A percentile compares a stretch with the other conserved stretches of the same genome.
These are phyloP conservation scores for Phlyctochytrium bullatum DNA, from an alignment of 192 early-diverging fungal genomes.

Conservation along the genomic window DNA sequence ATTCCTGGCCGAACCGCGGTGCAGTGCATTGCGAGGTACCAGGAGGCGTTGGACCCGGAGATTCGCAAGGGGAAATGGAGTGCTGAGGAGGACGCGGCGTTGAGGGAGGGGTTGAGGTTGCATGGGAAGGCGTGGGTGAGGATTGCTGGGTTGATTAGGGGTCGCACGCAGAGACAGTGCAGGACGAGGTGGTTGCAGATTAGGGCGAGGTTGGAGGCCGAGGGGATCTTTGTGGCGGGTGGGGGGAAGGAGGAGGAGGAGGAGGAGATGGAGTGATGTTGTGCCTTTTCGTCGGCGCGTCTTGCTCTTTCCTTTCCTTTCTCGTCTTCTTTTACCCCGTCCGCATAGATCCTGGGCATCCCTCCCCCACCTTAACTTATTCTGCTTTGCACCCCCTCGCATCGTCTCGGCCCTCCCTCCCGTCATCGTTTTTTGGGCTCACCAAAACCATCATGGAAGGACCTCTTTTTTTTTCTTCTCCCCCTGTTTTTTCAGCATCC, in stretches of 20 bases:
- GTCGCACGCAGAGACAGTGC: slow-evolving; percentile 90
- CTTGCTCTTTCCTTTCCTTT: no score
- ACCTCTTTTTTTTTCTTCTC: no score
- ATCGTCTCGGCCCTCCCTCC: no score
- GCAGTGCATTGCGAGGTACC: slow-evolving; percentile 89
- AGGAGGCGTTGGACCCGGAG: slow-evolving; percentile 78
- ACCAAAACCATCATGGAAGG: no score
- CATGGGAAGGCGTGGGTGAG: slow-evolving; percentile 83
- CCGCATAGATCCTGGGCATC: no score
- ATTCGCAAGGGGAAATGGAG: slow-evolving; percentile 44
- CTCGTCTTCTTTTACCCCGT: no score
- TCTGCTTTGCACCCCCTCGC: no score
- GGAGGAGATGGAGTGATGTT: no score
- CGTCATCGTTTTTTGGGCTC: no score
- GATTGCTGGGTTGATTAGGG: slow-evolving; percentile 75
- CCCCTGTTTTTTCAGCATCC: no score
- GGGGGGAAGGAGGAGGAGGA: neutral
- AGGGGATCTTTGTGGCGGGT: slow-evolving; percentile 5
- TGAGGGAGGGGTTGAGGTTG: slow-evolving; percentile 65
- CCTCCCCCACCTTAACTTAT: no score
- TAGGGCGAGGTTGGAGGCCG: slow-evolving; percentile 15
- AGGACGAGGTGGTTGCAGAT: slow-evolving; percentile 75
- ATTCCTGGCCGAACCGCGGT: slow-evolving; percentile 80
- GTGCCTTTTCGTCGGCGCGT: no score
- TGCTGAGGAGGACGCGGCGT: slow-evolving; percentile 55